phyloP scores from a whole-genome alignment of 768 basidiomycete genomes.

The Naematelia aurantialba region DNA sequence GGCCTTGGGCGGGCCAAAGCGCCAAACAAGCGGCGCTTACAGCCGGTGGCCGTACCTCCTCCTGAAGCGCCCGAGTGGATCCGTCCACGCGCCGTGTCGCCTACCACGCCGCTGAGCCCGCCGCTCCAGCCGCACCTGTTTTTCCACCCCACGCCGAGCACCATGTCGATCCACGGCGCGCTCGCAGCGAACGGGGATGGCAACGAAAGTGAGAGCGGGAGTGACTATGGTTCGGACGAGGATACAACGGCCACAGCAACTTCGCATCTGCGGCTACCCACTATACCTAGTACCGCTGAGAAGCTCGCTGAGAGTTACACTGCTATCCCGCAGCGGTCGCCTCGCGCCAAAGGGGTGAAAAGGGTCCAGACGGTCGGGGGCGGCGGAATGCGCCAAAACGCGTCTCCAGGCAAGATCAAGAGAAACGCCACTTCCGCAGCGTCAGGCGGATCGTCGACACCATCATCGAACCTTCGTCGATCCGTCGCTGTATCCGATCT shows the following conservation, averaged over 20 bases:
- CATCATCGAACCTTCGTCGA: neutral
- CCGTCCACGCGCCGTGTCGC: constrained; percentile 28
- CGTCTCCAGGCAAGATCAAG: neutral
- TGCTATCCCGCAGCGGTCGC: neutral
- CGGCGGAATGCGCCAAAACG: neutral
- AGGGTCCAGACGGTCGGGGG: neutral
- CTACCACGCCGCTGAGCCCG: constrained; percentile 25
- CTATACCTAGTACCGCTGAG: constrained; percentile 27
- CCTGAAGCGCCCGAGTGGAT: constrained; percentile 31
- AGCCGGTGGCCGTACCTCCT: neutral
- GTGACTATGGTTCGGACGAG: neutral
- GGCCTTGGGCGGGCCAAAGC: constrained; percentile 10
- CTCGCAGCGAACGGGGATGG: neutral
- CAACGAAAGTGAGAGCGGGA: neutral
- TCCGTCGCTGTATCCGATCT: neutral
- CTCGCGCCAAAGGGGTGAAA: neutral
- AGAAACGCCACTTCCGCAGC: neutral
- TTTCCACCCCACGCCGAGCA: constrained; percentile 25
- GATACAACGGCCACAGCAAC: neutral
- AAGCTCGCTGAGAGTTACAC: constrained; percentile 12
- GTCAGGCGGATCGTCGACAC: neutral
- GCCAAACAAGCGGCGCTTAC: constrained; percentile 21
- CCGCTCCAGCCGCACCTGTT: constrained; percentile 39
- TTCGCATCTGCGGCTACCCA: constrained; percentile 13
- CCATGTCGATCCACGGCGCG: constrained; percentile 5